phyloP scores from a whole-genome alignment of 345 rosid genomes.

The Sapria himalayana region DNA sequence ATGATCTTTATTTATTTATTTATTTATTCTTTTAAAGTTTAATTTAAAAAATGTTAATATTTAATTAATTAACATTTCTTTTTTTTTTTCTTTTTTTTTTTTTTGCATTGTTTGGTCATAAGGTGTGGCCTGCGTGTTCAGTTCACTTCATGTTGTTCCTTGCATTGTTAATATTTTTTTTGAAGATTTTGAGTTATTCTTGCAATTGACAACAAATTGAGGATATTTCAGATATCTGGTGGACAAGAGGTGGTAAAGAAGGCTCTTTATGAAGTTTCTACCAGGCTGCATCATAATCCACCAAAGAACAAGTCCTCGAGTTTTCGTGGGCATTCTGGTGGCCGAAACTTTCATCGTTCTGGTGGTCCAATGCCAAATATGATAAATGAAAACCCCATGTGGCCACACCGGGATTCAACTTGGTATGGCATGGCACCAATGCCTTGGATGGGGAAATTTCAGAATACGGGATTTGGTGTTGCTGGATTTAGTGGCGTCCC shows the following conservation, averaged over 20 bases:
- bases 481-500: slow-evolving; percentile 19
- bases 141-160: too few relatives aligned
- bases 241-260: slow-evolving; percentile 22
- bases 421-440: slow-evolving; percentile 14
- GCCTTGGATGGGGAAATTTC: slow-evolving; percentile 18
- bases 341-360: slow-evolving; percentile 15
- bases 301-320: slow-evolving; percentile 21
- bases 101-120: too few relatives aligned
- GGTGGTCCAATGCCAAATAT: slow-evolving; percentile 13
- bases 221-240: slow-evolving; percentile 39
- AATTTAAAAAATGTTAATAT: too few relatives aligned
- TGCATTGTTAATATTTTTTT: too few relatives aligned
- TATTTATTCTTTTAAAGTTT: too few relatives aligned
- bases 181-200: too few relatives aligned
- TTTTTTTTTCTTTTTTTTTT: too few relatives aligned
- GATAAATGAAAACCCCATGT: slow-evolving; percentile 15
- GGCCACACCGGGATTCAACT: slow-evolving; percentile 15
- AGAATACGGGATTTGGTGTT: slow-evolving; percentile 12
- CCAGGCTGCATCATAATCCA: slow-evolving; percentile 34
- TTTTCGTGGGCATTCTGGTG: slow-evolving; percentile 13
- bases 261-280: slow-evolving; percentile 37
- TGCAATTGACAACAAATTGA: slow-evolving; percentile 2
- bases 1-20: too few relatives aligned
- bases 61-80: too few relatives aligned
- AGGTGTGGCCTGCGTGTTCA: too few relatives aligned